Conservation (phyloP, 225 moss, liverwort and hornwort genomes). For the Bryoerythrophyllum caledonicum region DNA sequence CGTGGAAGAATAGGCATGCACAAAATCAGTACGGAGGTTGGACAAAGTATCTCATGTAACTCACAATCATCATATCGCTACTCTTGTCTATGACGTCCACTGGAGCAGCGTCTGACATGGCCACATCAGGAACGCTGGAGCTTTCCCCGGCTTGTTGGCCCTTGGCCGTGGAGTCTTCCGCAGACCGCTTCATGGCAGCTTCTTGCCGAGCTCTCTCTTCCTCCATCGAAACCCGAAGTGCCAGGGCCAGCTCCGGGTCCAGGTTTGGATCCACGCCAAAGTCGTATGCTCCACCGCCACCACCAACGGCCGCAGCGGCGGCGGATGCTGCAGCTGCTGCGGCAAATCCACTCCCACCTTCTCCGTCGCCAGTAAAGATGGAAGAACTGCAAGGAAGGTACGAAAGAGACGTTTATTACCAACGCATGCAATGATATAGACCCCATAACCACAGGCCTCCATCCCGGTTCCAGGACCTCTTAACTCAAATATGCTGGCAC, state of each 20-base stretch:
- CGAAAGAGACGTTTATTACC: not conserved
- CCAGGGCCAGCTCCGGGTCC: slow-evolving; percentile 95
- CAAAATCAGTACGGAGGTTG: not conserved
- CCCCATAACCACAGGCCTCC: not conserved
- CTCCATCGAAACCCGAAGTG: slow-evolving; percentile 97
- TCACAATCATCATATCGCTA: slow-evolving; percentile 72
- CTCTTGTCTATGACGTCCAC: slow-evolving; percentile 57
- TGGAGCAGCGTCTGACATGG: slow-evolving; percentile 79
- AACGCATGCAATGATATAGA: not conserved
- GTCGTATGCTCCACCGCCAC: slow-evolving; percentile 88
- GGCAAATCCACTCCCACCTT: slow-evolving; percentile 98
- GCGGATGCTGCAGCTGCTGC: slow-evolving; percentile 98
- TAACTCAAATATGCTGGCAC: not conserved
- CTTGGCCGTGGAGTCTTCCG: slow-evolving; percentile 72
- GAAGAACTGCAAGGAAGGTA: slow-evolving; percentile 55
- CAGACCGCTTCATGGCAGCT: slow-evolving; percentile 94
- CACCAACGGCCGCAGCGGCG: slow-evolving; percentile 92
- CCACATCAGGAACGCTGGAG: slow-evolving; percentile 65
- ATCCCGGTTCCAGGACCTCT: not conserved
- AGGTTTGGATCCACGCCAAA: slow-evolving; percentile 98
- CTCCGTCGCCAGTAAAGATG: slow-evolving; percentile 96
- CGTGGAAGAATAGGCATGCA: not conserved
- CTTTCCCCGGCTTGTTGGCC: slow-evolving; percentile 69
- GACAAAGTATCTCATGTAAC: slow-evolving; percentile 1
- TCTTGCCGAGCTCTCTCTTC: slow-evolving; percentile 97